Base-by-base conservation (phyloP, 257 asterid species). In the Solanum chilense region DNA sequence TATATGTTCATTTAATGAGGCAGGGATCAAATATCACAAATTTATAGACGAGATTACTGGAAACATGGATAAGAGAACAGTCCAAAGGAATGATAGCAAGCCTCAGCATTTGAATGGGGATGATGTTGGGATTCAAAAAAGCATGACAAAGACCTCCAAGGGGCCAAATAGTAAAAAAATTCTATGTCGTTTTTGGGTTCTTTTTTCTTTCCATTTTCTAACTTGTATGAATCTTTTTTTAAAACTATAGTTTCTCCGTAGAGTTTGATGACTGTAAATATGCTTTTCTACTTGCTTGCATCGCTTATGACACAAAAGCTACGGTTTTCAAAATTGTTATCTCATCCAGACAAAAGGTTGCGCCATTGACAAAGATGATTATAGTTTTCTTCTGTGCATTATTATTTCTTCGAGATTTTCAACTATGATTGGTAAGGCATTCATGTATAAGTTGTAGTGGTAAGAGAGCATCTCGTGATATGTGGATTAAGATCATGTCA, bases 31-130 rank as follows among this genome's bases (percentile, higher is more conserved):
- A 45, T 91, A 91, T 86, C 93, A 93, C 88, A 94, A 93, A 88
- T 87, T 89, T 83, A 87, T 90, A 64, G 94, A 92, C 42, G 96
- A 92, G 87, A 94, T 91, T 70, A 85, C 93, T 45, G 92, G 92
- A 62, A 87, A 86, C 87, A 88, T 88, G 87, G 91, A 85, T 47
- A 90, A 71, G 47, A 95, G 92, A 92, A 78, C 94, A 82, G 94
- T 94, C 88, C 91, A 93, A 89, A 92, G 95, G 89, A 97, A 93
- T 91, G 93, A 92, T 84, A 91, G 88, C 86, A 94, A 89, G 83
- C 88, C 92, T 87, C 93, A 88, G 73, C 90, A 86, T 87, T 66
- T 88, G 88, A 87, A 87, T 83, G 88, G 37, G 82, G 95, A 93
- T 86, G 95, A 93, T 81, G 86, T 35, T 88, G 95, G 92, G 89